Evolutionary conservation across 2,329 filamentous ascomycete species (phyloP).

Genomic region (Epichloe glyceriae): DNA sequence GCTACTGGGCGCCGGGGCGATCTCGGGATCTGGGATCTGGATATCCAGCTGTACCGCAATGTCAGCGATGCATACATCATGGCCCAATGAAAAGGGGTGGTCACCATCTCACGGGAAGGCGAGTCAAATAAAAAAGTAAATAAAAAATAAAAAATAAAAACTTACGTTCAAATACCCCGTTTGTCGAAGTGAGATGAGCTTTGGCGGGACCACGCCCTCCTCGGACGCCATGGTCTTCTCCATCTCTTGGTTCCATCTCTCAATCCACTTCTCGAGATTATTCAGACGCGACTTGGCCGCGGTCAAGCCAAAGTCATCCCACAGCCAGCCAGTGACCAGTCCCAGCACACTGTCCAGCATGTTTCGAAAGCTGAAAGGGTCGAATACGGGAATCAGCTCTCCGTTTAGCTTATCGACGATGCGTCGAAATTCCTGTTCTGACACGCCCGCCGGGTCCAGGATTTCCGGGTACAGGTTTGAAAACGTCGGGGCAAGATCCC

Average conservation of each 20-base stretch:
- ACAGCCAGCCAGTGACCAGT: slow-evolving; percentile 79
- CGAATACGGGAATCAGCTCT: slow-evolving; percentile 63
- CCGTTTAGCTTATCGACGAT: slow-evolving; percentile 74
- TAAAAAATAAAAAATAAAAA: background rate
- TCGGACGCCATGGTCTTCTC: slow-evolving; percentile 40
- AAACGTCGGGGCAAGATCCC: slow-evolving; percentile 84
- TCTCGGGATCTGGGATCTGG: slow-evolving; percentile 67
- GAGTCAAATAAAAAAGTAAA: too few relatives aligned
- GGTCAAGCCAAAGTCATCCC: slow-evolving; percentile 78
- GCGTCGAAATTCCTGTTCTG: slow-evolving; percentile 74
- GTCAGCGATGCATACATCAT: slow-evolving; percentile 6
- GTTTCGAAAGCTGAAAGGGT: slow-evolving; percentile 64
- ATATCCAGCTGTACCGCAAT: slow-evolving; percentile 52
- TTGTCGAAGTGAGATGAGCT: slow-evolving; percentile 62
- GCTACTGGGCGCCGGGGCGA: slow-evolving; percentile 40
- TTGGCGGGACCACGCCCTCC: slow-evolving; percentile 44
- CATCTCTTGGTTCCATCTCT: slow-evolving; percentile 71
- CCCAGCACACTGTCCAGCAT: slow-evolving; percentile 70
- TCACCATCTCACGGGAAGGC: background rate
- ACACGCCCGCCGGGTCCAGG: slow-evolving; percentile 67
- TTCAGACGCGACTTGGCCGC: slow-evolving; percentile 59
- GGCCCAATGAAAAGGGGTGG: background rate
- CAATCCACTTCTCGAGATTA: slow-evolving; percentile 66
- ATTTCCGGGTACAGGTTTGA: slow-evolving; percentile 96
- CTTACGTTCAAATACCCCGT: slow-evolving; percentile 80